Evolutionary conservation across 176 grass and related monocot genomes (phyloP).

Genomic region (Carex kokanica): DNA sequence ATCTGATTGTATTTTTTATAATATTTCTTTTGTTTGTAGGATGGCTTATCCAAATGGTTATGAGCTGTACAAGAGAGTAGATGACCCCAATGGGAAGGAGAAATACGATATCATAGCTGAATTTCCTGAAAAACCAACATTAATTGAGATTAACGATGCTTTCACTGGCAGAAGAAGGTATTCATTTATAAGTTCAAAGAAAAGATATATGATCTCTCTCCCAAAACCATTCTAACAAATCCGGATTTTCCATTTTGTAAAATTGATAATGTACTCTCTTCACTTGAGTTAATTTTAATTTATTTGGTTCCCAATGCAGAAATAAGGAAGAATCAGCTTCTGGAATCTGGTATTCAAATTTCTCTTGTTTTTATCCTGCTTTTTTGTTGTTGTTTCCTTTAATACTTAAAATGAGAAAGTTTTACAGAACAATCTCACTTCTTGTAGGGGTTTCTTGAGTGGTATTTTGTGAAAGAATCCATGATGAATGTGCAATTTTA

Average conservation of each 20-base stretch:
- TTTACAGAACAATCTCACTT: slow-evolving; percentile 1
- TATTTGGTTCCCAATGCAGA: slow-evolving; percentile 41
- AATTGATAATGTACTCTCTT: neutral
- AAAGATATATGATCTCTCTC: neutral
- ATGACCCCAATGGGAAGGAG: slow-evolving; percentile 58
- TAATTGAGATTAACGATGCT: slow-evolving; percentile 69
- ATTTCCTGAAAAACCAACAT: slow-evolving; percentile 65
- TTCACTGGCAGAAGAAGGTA: slow-evolving; percentile 62
- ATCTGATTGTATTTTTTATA: slow-evolving; percentile 20
- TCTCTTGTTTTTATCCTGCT: neutral
- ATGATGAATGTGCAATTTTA: neutral
- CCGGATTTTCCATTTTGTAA: neutral
- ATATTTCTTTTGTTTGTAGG: slow-evolving; percentile 40
- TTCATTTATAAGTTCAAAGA: neutral
- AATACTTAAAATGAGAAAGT: slow-evolving; percentile 1
- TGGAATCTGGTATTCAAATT: slow-evolving; percentile 66
- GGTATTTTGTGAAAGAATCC: slow-evolving; percentile 53
- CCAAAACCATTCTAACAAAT: neutral
- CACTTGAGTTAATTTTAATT: neutral
- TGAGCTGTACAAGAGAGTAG: slow-evolving; percentile 83
- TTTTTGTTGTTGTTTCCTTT: slow-evolving; percentile 1
- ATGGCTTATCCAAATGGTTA: slow-evolving; percentile 82
- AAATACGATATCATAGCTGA: slow-evolving; percentile 63
- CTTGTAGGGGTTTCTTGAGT: slow-evolving; percentile 67
- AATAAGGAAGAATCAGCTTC: slow-evolving; percentile 52